A percentile compares a stretch with the other conserved stretches of the same genome.
phyloP scores from a whole-genome alignment of 1,284 basidiomycete species.

The Cryptococcus neoformans region DNA sequence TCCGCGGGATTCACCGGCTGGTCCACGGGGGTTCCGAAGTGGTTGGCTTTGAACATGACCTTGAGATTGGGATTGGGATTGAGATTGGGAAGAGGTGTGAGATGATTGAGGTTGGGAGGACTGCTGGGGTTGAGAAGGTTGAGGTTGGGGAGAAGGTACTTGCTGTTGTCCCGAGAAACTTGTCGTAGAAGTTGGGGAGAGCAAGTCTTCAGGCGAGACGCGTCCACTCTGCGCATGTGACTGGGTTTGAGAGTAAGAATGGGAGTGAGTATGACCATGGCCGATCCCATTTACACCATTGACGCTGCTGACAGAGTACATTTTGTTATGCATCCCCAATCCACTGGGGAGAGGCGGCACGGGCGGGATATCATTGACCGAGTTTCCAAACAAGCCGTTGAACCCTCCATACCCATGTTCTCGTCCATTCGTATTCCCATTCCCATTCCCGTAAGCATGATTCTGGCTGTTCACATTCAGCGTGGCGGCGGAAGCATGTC shows the following conservation, averaged over 20 bases:
- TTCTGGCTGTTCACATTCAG: background rate
- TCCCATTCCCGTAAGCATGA: conserved; percentile 11
- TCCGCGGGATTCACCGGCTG: conserved; percentile 40
- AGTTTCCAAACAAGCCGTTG: conserved; percentile 26
- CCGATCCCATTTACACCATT: background rate
- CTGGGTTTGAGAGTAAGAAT: background rate
- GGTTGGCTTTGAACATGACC: conserved; percentile 14
- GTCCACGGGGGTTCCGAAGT: conserved; percentile 42
- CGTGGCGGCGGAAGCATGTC: background rate
- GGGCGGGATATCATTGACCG: conserved; percentile 30
- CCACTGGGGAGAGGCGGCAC: conserved; percentile 38
- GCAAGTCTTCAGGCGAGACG: conserved; percentile 1
- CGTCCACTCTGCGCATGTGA: background rate
- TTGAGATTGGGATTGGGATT: background rate
- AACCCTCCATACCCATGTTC: conserved; percentile 19
- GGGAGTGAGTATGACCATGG: background rate
- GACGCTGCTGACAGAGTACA: conserved; percentile 4
- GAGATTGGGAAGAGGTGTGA: background rate
- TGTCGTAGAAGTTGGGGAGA: conserved; percentile 5
- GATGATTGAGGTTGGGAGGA: conserved; percentile 6
- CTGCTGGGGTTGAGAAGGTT: background rate
- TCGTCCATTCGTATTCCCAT: background rate
- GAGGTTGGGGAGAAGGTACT: background rate
- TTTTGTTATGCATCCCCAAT: conserved; percentile 14
- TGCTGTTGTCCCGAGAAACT: conserved; percentile 5